phyloP scores from a whole-genome alignment of 148 eudicot genomes.

The Silene latifolia region DNA sequence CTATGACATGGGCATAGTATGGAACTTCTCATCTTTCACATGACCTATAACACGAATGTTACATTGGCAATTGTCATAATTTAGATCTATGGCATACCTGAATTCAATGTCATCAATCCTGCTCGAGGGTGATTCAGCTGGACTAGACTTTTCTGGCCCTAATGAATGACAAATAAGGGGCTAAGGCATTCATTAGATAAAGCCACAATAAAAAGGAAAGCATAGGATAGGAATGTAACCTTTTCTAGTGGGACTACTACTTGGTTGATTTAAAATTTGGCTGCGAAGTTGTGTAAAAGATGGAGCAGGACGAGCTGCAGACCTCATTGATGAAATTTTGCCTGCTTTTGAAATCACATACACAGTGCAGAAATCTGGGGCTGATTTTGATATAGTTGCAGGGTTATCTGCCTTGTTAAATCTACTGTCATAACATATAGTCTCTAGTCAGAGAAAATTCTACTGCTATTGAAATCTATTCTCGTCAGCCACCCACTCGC shows the following conservation, averaged over 20 bases:
- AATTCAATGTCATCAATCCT: constrained; percentile 28
- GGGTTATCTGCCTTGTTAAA: constrained; percentile 63
- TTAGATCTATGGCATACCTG: background rate
- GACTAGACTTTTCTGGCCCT: constrained; percentile 31
- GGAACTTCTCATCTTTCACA: too few relatives aligned
- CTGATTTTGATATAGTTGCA: constrained; percentile 45
- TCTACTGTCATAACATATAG: constrained; percentile 23
- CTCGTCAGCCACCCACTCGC: too few relatives aligned
- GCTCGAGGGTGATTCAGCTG: constrained; percentile 19
- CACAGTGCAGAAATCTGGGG: constrained; percentile 78
- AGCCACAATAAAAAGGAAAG: background rate
- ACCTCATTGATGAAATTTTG: constrained; percentile 50
- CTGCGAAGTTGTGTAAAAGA: constrained; percentile 41
- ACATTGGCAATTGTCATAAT: too few relatives aligned
- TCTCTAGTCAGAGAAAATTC: background rate
- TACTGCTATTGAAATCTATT: too few relatives aligned
- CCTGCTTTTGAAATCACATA: constrained; percentile 70
- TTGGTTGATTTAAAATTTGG: constrained; percentile 39
- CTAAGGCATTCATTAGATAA: background rate
- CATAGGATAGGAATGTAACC: background rate
- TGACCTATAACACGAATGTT: too few relatives aligned
- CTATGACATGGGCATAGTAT: too few relatives aligned
- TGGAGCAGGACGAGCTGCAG: constrained; percentile 66
- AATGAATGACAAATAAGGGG: background rate
- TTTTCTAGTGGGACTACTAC: constrained; percentile 16